These are phyloP conservation scores for Corchorus capsularis DNA, from an alignment of 345 rosid genomes.

Conservation along the genomic window DNA sequence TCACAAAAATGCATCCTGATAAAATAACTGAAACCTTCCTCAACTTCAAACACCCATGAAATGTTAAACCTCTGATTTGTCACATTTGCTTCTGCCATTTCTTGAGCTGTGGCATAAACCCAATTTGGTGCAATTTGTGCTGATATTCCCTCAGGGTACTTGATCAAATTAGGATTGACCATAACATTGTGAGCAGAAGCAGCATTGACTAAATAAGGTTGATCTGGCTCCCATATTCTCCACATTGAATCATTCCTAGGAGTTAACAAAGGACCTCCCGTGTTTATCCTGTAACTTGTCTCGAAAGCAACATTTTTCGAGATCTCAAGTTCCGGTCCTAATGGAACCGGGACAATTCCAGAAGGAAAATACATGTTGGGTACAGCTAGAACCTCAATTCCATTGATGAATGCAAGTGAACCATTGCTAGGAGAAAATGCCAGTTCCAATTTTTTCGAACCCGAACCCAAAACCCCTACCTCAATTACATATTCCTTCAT, in stretches of 20 bases:
- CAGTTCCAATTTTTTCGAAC: constrained; percentile 20
- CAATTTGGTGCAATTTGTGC: constrained; percentile 27
- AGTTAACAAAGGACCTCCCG: constrained; percentile 26
- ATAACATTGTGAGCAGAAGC: constrained; percentile 17
- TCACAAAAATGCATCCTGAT: constrained; percentile 36
- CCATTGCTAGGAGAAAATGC: constrained; percentile 21
- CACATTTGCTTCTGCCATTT: constrained; percentile 31
- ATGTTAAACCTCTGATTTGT: constrained; percentile 24
- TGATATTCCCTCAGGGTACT: constrained; percentile 24
- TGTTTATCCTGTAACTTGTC: constrained; percentile 27
- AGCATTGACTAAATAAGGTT: constrained; percentile 17
- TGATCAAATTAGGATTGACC: constrained; percentile 24
- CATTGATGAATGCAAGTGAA: constrained; percentile 27
- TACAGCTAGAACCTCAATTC: constrained; percentile 24
- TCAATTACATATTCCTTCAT: constrained; percentile 28
- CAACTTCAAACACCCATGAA: constrained; percentile 29
- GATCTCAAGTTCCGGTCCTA: constrained; percentile 24
- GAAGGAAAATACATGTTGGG: constrained; percentile 20
- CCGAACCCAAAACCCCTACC: constrained; percentile 9
- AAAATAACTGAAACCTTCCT: constrained; percentile 24
- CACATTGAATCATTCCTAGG: constrained; percentile 27
- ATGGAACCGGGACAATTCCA: constrained; percentile 18
- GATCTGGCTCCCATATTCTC: constrained; percentile 33
- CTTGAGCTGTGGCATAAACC: constrained; percentile 33
- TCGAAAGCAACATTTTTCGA: constrained; percentile 20